Evolutionary conservation across 2,329 filamentous ascomycete species (phyloP), one percentile per base, ranked within the genome.

Genomic region (Tolypocladium guangdongense): DNA sequence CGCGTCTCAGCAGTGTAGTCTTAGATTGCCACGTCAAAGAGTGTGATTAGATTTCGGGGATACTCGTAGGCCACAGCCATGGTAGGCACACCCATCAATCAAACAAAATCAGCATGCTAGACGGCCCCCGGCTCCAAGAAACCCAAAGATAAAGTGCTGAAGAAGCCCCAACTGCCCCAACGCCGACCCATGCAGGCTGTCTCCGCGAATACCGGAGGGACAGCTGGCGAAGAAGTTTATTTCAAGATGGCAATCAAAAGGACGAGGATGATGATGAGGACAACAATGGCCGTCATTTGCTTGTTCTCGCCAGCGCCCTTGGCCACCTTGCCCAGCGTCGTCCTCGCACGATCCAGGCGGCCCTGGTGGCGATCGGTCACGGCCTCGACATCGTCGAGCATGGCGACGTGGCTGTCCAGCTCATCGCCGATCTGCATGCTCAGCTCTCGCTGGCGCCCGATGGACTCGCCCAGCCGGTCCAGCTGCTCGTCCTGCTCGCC

Each of bases 361-460:
- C 75, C 76, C 67, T 86, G 81, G 71, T 97, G 91, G 54, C 91
- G 76, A 67, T 96, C 90, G 8, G 91, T 87, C 22, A 86, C 80
- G 46, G 80, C 80, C 65, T 97, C 93, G 46, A 95, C 83, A 63
- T 96, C 92, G 67, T 96, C 92, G 33, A 99, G 76, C 76, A 99
- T 77, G 61, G 86, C 78, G 38, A 95, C 87, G 64, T 99, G 93
- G 60, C 84, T 86, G 62, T 97, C 93, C 37, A 99, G 78, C 76
- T 99, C 93, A 67, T 96, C 88, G 33, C 93, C 92, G 63, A 99
- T 97, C 73, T 93, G 89, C 74, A 96, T 95, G 66, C 87, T 91
- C 57, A 99, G 77, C 73, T 97, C 89, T 50, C 95, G 79, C 74
- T 97, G 93, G 39, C 93, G 82, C 4, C 88, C 81, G 60, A 99